Percentiles rank a stretch among this genome's conserved stretches.
Conservation (phyloP, 768 basidiomycete genomes). For the Sistotremastrum suecicum region DNA sequence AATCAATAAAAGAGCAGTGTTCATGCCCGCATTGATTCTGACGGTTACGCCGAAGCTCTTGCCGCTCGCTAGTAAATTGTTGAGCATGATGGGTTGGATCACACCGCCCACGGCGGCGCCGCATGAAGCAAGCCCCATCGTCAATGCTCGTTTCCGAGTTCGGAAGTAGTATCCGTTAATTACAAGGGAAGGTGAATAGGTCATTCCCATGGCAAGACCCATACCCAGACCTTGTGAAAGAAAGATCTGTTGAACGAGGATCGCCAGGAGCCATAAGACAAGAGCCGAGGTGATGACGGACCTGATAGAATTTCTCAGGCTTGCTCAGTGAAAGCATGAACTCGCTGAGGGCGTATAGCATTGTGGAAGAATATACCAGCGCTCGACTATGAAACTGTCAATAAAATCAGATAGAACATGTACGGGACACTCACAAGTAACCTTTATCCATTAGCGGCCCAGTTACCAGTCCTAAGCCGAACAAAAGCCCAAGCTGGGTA, state of each 20-base stretch:
- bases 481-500: slow-evolving; percentile 30
- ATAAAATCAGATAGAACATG: background rate
- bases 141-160: slow-evolving; percentile 27
- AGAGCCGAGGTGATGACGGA: slow-evolving; percentile 5
- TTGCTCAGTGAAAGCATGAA: slow-evolving; percentile 34
- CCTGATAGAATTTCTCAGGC: slow-evolving; percentile 29
- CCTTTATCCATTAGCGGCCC: slow-evolving; percentile 40
- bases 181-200: slow-evolving; percentile 33
- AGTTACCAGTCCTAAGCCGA: slow-evolving; percentile 29
- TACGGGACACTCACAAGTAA: slow-evolving; percentile 26
- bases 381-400: slow-evolving; percentile 19
- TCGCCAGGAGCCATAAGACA: background rate
- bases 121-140: slow-evolving; percentile 42
- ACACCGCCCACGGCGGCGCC: slow-evolving; percentile 46
- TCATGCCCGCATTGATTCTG: too few relatives aligned
- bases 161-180: slow-evolving; percentile 42
- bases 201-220: slow-evolving; percentile 34
- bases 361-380: slow-evolving; percentile 28
- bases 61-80: slow-evolving; percentile 19
- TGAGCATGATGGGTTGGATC: slow-evolving; percentile 50
- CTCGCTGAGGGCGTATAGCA: slow-evolving; percentile 28
- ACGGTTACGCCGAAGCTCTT: too few relatives aligned
- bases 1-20: too few relatives aligned
- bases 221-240: slow-evolving; percentile 34
- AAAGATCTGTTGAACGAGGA: slow-evolving; percentile 27